These are phyloP conservation scores for Euryodendron excelsum DNA, from an alignment of 148 eudicot species.

Conservation along the genomic window DNA sequence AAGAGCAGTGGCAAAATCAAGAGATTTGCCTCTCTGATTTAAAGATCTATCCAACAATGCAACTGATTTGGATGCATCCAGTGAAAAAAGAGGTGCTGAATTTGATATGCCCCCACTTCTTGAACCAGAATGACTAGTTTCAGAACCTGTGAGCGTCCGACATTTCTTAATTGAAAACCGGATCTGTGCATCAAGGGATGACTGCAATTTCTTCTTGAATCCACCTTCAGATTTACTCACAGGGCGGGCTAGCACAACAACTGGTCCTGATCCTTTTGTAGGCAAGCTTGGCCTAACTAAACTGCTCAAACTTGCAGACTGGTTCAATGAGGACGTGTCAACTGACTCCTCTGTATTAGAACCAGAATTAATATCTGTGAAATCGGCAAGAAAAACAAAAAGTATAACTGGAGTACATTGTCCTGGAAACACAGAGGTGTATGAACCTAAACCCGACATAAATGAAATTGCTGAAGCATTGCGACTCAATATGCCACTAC, in stretches of 20 bases:
- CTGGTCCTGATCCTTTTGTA: slow-evolving; percentile 58
- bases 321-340: slow-evolving; percentile 49
- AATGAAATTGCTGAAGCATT: slow-evolving; percentile 49
- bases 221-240: slow-evolving; percentile 67
- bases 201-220: slow-evolving; percentile 64
- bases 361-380: slow-evolving; percentile 51
- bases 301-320: slow-evolving; percentile 42
- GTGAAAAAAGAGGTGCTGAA: slow-evolving; percentile 67
- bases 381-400: slow-evolving; percentile 84
- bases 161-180: slow-evolving; percentile 90
- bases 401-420: slow-evolving; percentile 88
- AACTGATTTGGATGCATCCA: slow-evolving; percentile 87
- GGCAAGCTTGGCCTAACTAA: slow-evolving; percentile 45
- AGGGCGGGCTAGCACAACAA: slow-evolving; percentile 83
- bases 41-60: slow-evolving; percentile 61
- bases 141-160: slow-evolving; percentile 65
- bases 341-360: slow-evolving; percentile 45
- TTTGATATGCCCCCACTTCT: slow-evolving; percentile 60
- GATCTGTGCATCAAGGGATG: slow-evolving; percentile 83
- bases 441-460: slow-evolving; percentile 69
- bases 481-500: slow-evolving; percentile 48
- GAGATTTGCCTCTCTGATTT: slow-evolving; percentile 60
- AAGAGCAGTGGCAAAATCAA: slow-evolving; percentile 71
- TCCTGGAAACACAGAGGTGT: slow-evolving; percentile 78
- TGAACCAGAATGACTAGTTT: slow-evolving; percentile 58